Evolutionary conservation across 345 rosid genomes (phyloP).

Genomic region (Clarkia xantiana): DNA sequence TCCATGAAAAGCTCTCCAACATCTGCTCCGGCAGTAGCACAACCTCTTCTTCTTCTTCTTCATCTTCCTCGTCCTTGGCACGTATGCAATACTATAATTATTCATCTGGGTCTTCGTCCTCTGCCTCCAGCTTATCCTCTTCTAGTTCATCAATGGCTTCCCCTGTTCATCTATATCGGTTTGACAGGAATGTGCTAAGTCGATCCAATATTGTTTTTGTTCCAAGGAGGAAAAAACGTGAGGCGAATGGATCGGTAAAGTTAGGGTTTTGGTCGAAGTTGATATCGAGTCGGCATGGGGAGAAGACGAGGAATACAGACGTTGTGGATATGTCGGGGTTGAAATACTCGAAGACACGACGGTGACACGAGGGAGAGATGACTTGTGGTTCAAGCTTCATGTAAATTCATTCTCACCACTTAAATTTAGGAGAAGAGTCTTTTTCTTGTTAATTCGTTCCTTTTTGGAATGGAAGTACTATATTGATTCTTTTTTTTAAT

Average conservation of each 20-base stretch:
- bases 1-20: constrained; percentile 32
- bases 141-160: constrained; percentile 21
- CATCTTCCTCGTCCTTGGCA: no score
- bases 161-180: not conserved
- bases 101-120: constrained; percentile 8
- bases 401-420: no score
- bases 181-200: constrained; percentile 17
- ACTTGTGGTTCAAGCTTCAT: no score
- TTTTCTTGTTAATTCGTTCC: no score
- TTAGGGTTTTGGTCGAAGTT: constrained; percentile 34
- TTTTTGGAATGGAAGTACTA: no score
- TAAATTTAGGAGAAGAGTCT: no score
- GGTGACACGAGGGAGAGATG: no score
- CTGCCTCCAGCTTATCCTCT: constrained; percentile 13
- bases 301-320: no score
- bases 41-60: constrained; percentile 9
- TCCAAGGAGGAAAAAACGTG: constrained; percentile 1
- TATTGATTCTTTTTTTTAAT: no score
- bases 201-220: constrained; percentile 28
- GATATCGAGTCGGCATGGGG: constrained; percentile 7
- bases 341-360: no score
- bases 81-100: constrained; percentile 4
- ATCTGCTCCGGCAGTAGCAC: constrained; percentile 1
- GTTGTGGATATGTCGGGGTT: no score
- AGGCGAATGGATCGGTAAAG: no score